Evolutionary conservation across 495 filamentous ascomycete species (phyloP), one percentile per base, ranked within the genome.

Genomic region (Penicillium argentinense): DNA sequence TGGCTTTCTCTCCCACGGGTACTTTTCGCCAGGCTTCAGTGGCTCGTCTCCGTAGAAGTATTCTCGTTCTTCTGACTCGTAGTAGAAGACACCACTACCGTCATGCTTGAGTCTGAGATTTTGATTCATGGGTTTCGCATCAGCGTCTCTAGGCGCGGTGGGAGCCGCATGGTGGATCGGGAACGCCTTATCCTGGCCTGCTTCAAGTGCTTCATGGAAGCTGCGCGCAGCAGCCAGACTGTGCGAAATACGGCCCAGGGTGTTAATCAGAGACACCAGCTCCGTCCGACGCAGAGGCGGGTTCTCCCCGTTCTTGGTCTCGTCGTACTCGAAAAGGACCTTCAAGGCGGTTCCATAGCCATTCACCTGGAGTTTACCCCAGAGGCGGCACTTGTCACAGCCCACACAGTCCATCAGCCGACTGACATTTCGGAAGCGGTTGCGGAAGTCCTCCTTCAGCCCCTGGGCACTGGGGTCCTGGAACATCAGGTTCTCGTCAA

Each of bases 391-490:
- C 71, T 98, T 98, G 72, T 98, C 93, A 68, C 93, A 98, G 16
- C 93, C 93, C 12, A 97, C 93, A 65, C 93, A 98, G 69, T 98
- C 93, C 93, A 98, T 98, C 56, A 97, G 72, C 16, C 93, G 82
- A 54, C 86, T 91, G 42, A 98, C 89, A 54, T 98, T 98, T 53
- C 93, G 81, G 80, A 98, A 97, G 11, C 93, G 88, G 62, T 95
- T 92, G 55, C 89, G 86, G 78, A 98, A 98, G 62, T 98, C 93
- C 63, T 97, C 95, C 63, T 97, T 97, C 27, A 97, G 74, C 24
- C 83, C 86, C 48, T 86, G 81, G 47, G 83, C 82, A 47, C 62
- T 63, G 9, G 76, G 67, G 30, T 78, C 76, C 50, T 79, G 75
- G 69, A 98, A 98, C 93, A 98, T 97, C 42, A 89, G 71, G 53